Percentiles rank a stretch among this genome's conserved stretches.
Evolutionary conservation across 108 stramenopile species (phyloP).

Genomic region (Cyclotella choctawhatcheeana): DNA sequence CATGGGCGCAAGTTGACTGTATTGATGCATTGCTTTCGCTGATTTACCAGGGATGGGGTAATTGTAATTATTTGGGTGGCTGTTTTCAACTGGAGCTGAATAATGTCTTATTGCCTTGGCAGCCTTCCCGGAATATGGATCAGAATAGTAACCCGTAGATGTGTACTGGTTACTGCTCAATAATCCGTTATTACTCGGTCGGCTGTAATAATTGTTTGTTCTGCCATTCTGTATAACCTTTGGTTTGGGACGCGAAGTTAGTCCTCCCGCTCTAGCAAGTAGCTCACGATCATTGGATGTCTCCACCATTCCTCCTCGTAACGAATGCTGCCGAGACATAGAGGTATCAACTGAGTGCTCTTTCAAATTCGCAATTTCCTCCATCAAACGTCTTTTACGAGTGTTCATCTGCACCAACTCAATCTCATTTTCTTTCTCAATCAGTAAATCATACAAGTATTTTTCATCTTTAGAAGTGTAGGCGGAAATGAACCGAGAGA

Average conservation of each 20-base stretch:
- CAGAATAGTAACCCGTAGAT: neutral
- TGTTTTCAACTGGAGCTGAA: neutral
- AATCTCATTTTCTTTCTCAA: neutral
- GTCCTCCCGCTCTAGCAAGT: neutral
- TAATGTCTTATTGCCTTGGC: neutral
- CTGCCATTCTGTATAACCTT: neutral
- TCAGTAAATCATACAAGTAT: neutral
- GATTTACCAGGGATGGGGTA: neutral
- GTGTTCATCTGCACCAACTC: neutral
- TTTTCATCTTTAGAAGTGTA: neutral
- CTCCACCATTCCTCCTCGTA: neutral
- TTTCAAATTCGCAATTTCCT: neutral
- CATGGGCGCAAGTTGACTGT: neutral
- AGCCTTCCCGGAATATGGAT: constrained; percentile 6
- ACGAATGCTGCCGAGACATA: neutral
- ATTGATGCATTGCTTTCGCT: neutral
- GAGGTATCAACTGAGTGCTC: neutral
- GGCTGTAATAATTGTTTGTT: constrained; percentile 2
- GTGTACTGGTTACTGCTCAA: neutral
- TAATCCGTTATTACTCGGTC: neutral
- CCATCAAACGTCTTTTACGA: neutral
- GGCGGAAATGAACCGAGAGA: constrained; percentile 3
- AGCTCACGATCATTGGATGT: neutral
- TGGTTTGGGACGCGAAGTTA: neutral
- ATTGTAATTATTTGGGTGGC: neutral